These are phyloP conservation scores for Colletotrichum musicola DNA, from an alignment of 2,329 filamentous ascomycete genomes.

Conservation along the genomic window DNA sequence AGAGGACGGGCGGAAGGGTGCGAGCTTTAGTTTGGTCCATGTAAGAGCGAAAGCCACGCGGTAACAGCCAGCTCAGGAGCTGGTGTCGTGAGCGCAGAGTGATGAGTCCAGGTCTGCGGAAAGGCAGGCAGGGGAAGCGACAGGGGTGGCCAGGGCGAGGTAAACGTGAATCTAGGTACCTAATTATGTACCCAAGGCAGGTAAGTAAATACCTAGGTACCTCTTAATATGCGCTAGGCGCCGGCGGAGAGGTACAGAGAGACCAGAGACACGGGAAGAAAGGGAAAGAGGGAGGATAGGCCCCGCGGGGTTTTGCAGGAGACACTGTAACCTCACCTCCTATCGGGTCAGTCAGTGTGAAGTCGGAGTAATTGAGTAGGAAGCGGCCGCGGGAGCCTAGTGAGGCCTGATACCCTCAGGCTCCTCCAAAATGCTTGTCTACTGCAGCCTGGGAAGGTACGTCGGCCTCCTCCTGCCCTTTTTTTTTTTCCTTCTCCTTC, in stretches of 20 bases:
- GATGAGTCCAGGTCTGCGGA: neutral
- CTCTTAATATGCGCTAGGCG: neutral
- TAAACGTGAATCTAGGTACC: no score
- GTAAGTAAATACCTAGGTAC: no score
- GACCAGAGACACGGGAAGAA: conserved; percentile 5
- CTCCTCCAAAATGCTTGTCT: no score
- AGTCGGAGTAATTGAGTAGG: no score
- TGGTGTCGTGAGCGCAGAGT: conserved; percentile 1
- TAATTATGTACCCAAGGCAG: no score
- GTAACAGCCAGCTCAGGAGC: conserved; percentile 16
- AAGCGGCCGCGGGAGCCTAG: no score
- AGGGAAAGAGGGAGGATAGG: neutral
- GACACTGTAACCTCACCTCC: neutral
- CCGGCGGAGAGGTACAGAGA: neutral
- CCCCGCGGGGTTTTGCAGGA: neutral
- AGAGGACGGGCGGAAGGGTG: conserved; percentile 18
- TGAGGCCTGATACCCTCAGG: no score
- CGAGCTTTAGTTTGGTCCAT: no score
- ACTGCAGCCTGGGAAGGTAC: neutral
- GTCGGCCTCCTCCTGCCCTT: neutral
- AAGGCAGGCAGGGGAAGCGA: neutral
- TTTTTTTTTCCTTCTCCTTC: neutral
- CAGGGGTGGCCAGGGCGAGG: no score
- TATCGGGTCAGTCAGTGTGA: no score
- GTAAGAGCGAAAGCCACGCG: conserved; percentile 9